Conservation (phyloP, 129 eudicot genomes). For the Logfia minima region DNA sequence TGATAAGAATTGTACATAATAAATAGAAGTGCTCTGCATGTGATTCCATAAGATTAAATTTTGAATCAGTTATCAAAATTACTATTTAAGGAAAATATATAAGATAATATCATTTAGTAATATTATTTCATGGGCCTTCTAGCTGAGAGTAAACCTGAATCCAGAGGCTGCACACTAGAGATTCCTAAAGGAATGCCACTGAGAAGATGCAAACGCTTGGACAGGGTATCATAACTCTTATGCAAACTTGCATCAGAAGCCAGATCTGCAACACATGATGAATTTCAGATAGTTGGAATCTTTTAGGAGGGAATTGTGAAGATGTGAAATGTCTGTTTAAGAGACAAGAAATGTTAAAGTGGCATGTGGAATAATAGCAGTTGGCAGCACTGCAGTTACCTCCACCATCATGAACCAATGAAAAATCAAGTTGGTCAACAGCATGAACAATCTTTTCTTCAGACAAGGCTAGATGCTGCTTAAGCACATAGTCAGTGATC, state of each 20-base stretch:
- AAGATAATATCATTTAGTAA: not conserved
- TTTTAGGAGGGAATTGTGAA: not conserved
- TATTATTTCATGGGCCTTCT: slow-evolving; percentile 2
- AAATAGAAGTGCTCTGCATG: not conserved
- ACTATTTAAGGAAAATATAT: too few relatives aligned
- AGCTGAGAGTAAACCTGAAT: slow-evolving; percentile 60
- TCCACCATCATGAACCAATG: slow-evolving; percentile 51
- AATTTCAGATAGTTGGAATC: not conserved
- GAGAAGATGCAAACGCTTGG: slow-evolving; percentile 67
- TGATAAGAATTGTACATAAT: slow-evolving; percentile 5
- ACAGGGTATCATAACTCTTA: slow-evolving; percentile 53
- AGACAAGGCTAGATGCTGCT: slow-evolving; percentile 62
- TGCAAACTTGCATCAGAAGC: slow-evolving; percentile 50
- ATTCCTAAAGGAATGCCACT: slow-evolving; percentile 71
- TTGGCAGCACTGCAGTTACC: slow-evolving; percentile 41
- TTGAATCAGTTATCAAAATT: not conserved
- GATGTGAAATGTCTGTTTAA: not conserved
- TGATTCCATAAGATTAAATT: not conserved
- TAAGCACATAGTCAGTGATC: slow-evolving; percentile 61
- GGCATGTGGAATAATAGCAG: not conserved
- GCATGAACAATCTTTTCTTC: slow-evolving; percentile 50
- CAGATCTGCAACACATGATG: slow-evolving; percentile 29
- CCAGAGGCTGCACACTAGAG: slow-evolving; percentile 87
- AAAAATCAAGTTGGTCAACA: slow-evolving; percentile 91
- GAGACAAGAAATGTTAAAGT: not conserved